Conservation (phyloP, 768 basidiomycete genomes). For the Serendipita sp. region DNA sequence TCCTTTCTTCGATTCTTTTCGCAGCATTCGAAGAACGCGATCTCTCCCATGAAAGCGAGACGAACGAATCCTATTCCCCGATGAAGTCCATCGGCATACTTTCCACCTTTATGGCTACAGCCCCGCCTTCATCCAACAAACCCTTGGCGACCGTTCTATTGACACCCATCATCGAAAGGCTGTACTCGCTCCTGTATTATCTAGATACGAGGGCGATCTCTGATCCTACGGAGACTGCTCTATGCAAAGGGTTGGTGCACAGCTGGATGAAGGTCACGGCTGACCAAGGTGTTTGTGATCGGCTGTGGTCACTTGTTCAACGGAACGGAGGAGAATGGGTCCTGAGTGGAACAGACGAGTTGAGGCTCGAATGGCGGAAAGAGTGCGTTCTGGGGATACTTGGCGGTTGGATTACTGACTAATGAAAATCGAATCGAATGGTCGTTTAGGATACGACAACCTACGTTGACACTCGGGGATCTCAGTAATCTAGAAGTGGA, state of each 20-base stretch:
- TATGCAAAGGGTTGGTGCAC: slow-evolving; percentile 32
- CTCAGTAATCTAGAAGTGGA: slow-evolving; percentile 23
- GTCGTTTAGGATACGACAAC: slow-evolving; percentile 28
- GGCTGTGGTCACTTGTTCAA: slow-evolving; percentile 43
- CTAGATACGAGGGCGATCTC: neutral
- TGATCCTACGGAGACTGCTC: neutral
- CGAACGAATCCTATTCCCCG: neutral
- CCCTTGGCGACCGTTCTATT: neutral
- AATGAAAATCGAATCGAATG: slow-evolving; percentile 15
- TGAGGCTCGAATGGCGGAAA: slow-evolving; percentile 22
- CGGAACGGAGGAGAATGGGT: slow-evolving; percentile 39
- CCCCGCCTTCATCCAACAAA: neutral
- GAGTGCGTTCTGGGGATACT: slow-evolving; percentile 24
- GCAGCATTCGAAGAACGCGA: neutral
- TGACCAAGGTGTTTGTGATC: slow-evolving; percentile 32
- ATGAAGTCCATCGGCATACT: neutral
- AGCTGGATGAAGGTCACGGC: slow-evolving; percentile 64
- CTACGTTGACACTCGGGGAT: slow-evolving; percentile 23
- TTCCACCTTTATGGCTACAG: neutral
- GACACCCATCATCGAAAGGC: neutral
- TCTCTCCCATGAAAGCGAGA: neutral
- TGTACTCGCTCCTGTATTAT: neutral
- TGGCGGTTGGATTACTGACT: neutral
- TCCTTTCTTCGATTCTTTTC: neutral
- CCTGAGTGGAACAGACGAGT: slow-evolving; percentile 33